These are phyloP conservation scores for Monilinia polystroma DNA, from an alignment of 2,329 filamentous ascomycete species.

Conservation along the genomic window DNA sequence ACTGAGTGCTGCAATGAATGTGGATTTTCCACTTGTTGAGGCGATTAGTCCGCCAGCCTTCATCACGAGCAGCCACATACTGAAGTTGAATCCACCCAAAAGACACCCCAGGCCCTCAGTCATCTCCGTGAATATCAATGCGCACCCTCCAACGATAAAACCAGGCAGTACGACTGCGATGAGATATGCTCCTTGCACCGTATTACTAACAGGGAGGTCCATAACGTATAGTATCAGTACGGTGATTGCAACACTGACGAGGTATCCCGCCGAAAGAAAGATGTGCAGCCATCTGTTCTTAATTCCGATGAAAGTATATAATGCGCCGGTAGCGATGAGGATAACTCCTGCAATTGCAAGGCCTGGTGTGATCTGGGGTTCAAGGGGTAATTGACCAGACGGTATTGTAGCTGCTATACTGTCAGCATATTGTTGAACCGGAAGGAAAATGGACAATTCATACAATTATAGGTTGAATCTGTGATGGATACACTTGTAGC, in stretches of 20 bases:
- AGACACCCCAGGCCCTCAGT: conserved; percentile 71
- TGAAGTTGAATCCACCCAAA: conserved; percentile 40
- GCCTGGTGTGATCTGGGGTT: conserved; percentile 75
- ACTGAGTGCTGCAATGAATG: conserved; percentile 74
- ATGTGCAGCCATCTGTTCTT: conserved; percentile 78
- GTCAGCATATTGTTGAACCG: conserved; percentile 14
- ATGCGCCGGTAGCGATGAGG: conserved; percentile 68
- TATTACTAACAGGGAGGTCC: conserved; percentile 70
- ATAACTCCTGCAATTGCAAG: conserved; percentile 77
- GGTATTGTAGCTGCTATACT: conserved; percentile 33
- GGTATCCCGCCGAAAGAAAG: conserved; percentile 75
- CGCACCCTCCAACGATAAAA: conserved; percentile 67
- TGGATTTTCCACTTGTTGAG: conserved; percentile 60
- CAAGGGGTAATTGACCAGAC: conserved; percentile 62
- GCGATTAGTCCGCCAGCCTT: conserved; percentile 72
- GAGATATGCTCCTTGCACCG: conserved; percentile 82
- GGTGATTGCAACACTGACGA: conserved; percentile 70
- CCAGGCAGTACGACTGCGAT: conserved; percentile 75
- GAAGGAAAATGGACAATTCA: not conserved
- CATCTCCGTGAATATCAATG: conserved; percentile 79
- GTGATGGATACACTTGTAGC: conserved; percentile 2
- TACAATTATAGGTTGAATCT: conserved; percentile 18
- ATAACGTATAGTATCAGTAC: conserved; percentile 89
- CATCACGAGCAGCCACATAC: conserved; percentile 77
- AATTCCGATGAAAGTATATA: conserved; percentile 75